Conservation (phyloP, 2,329 filamentous ascomycete genomes). For the Davidsoniella virescens region DNA sequence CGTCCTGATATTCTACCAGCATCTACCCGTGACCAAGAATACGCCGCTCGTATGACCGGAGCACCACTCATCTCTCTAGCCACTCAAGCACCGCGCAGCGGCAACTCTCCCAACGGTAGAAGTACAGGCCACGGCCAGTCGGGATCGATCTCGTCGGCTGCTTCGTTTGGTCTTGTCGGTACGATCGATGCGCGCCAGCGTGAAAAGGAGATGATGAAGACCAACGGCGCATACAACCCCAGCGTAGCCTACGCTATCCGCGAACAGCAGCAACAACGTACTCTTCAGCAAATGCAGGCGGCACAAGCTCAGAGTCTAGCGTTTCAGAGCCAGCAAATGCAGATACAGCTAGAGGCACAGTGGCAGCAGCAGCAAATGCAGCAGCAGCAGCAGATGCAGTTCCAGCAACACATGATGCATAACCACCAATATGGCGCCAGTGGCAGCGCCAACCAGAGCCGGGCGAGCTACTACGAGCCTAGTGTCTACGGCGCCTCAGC, state of each 20-base stretch:
- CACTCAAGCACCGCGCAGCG: neutral
- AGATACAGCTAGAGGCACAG: constrained; percentile 21
- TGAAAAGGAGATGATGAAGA: constrained; percentile 54
- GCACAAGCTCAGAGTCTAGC: constrained; percentile 17
- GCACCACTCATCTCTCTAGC: constrained; percentile 54
- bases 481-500: neutral
- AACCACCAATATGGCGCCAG: constrained; percentile 15
- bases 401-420: constrained; percentile 17
- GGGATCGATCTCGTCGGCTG: neutral
- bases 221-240: constrained; percentile 48
- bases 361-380: constrained; percentile 16
- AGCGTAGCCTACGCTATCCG: constrained; percentile 58
- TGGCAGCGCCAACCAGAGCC: no score
- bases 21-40: constrained; percentile 78
- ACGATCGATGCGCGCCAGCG: constrained; percentile 67
- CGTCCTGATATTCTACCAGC: constrained; percentile 48
- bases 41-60: constrained; percentile 68
- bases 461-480: no score
- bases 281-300: constrained; percentile 10
- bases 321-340: constrained; percentile 21
- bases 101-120: neutral
- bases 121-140: neutral
- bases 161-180: constrained; percentile 47
- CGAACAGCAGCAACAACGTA: constrained; percentile 41
- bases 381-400: constrained; percentile 16